Evolutionary conservation across 495 filamentous ascomycete species (phyloP), one percentile per base, ranked within the genome.

Genomic region (Hypoxylon crocopeplum): DNA sequence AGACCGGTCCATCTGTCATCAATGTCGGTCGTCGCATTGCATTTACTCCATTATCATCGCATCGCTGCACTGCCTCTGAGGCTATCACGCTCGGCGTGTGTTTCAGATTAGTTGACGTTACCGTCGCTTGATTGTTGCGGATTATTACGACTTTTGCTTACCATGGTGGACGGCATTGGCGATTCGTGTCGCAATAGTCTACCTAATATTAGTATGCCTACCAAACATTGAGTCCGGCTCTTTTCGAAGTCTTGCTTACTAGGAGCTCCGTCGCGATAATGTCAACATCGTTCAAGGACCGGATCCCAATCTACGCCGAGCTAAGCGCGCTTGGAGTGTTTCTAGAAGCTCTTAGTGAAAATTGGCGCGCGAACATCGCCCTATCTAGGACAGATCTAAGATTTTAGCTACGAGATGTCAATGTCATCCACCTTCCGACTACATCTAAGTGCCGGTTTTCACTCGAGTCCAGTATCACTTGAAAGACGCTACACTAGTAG

Each of bases 101-200:
- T 63, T 63, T 63, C 53, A 57, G 4, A 7, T 63, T 53, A 44
- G 16, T 53, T 49, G 36, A 49, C 15, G 48, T 49, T 49, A 36
- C 53, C 22, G 24, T n/a, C n/a, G n/a, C n/a, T n/a, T n/a, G n/a
- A n/a, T n/a, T n/a, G n/a, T n/a, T n/a, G n/a, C n/a, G n/a, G n/a
- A n/a, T n/a, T n/a, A n/a, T n/a, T n/a, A n/a, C n/a, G n/a, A n/a
- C n/a, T n/a, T n/a, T n/a, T n/a, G n/a, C n/a, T n/a, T n/a, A n/a
- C n/a, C n/a, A n/a, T n/a, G n/a, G n/a, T 27, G 24, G 24, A 8
- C 24, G 8, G 8, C 8, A 8, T 4, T 27, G 4, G 24, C 24
- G 24, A 27, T 27, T 3, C 24, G 24, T 27, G 3, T 27, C 24
- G 24, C 24, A 8, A 27, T 3, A 4, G 8, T 27, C 24, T 4